Evolutionary conservation across 768 basidiomycete species (phyloP).

Genomic region (Suillus discolor): DNA sequence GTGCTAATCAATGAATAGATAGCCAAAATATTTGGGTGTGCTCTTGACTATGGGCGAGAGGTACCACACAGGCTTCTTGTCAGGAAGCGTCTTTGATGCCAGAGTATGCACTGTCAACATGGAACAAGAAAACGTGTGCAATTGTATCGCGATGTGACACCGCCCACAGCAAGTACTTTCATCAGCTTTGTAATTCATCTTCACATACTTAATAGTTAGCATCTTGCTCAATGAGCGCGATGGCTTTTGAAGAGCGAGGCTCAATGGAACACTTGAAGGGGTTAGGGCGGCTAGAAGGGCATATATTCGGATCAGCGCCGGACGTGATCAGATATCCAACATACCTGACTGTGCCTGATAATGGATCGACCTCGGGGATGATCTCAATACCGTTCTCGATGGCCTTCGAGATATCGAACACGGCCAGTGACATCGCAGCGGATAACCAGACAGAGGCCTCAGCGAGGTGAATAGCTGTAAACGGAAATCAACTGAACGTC

Average conservation of each 20-base stretch:
- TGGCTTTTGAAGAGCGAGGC: no score
- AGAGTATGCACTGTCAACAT: not conserved
- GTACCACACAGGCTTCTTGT: not conserved
- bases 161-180: no score
- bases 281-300: no score
- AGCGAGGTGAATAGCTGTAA: slow-evolving; percentile 46
- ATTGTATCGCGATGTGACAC: no score
- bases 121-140: no score
- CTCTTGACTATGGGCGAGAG: not conserved
- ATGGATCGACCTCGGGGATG: slow-evolving; percentile 52
- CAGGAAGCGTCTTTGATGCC: not conserved
- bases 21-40: not conserved
- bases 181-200: no score
- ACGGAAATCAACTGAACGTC: slow-evolving; percentile 11
- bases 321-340: not conserved
- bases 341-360: slow-evolving; percentile 59
- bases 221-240: no score
- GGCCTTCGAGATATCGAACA: slow-evolving; percentile 43
- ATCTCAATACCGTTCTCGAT: slow-evolving; percentile 42
- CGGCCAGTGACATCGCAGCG: slow-evolving; percentile 41
- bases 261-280: no score
- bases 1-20: not conserved
- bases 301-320: slow-evolving; percentile 27
- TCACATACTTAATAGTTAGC: no score
- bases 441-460: slow-evolving; percentile 44